Evolutionary conservation across 495 filamentous ascomycete genomes (phyloP).

Genomic region (Hypoxylon lienhwacheense): DNA sequence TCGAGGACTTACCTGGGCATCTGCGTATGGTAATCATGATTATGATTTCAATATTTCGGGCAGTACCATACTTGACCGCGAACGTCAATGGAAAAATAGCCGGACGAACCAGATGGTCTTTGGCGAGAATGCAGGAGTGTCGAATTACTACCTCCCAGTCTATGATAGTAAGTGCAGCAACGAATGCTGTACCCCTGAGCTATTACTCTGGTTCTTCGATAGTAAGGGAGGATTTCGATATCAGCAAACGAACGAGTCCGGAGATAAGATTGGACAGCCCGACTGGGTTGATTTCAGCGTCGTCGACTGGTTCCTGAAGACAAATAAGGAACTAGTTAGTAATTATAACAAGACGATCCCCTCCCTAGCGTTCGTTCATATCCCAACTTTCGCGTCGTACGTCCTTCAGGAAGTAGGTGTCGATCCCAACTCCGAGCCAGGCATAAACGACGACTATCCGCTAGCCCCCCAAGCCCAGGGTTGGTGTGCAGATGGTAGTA

Average conservation of each 20-base stretch:
- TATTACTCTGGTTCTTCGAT: slow-evolving; percentile 79
- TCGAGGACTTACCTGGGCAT: slow-evolving; percentile 61
- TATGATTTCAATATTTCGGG: slow-evolving; percentile 62
- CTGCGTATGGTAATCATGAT: slow-evolving; percentile 77
- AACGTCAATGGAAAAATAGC: slow-evolving; percentile 56
- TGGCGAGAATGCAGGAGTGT: slow-evolving; percentile 56
- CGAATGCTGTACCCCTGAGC: slow-evolving; percentile 35
- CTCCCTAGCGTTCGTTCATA: slow-evolving; percentile 72
- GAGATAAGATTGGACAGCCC: slow-evolving; percentile 39
- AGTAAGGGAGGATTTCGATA: slow-evolving; percentile 62
- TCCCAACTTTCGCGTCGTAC: slow-evolving; percentile 62
- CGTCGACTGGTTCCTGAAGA: slow-evolving; percentile 61
- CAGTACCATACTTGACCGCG: slow-evolving; percentile 55
- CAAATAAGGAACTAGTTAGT: slow-evolving; percentile 46
- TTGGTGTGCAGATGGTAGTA: slow-evolving; percentile 49
- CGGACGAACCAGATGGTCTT: slow-evolving; percentile 55
- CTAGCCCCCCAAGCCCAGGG: slow-evolving; percentile 57
- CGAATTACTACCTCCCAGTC: slow-evolving; percentile 68
- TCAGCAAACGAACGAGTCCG: slow-evolving; percentile 46
- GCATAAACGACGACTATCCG: slow-evolving; percentile 65
- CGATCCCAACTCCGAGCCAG: slow-evolving; percentile 54
- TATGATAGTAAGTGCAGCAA: slow-evolving; percentile 37
- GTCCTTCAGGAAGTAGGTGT: slow-evolving; percentile 51
- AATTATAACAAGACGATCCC: slow-evolving; percentile 55
- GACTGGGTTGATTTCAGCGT: slow-evolving; percentile 55